These are phyloP conservation scores for Chlamydomonas eustigma DNA, from an alignment of 139 green algal genomes.

Conservation along the genomic window DNA sequence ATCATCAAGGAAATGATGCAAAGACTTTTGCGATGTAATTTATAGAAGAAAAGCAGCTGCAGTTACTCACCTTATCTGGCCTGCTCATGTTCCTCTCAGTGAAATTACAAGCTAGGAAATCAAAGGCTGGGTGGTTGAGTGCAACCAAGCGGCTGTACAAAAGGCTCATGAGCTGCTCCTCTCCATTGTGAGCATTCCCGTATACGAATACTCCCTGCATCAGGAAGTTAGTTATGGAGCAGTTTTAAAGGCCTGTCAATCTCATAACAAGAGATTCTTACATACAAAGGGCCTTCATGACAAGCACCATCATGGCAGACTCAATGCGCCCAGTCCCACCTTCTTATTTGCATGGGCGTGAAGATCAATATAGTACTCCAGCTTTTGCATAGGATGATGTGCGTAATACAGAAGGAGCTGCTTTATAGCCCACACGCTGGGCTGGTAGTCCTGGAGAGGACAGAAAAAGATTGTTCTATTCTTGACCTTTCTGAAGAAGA, in stretches of 20 bases:
- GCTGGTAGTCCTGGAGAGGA: conserved; percentile 38
- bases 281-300: neutral
- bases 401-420: conserved; percentile 27
- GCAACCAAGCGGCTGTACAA: conserved; percentile 20
- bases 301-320: neutral
- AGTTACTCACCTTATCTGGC: conserved; percentile 11
- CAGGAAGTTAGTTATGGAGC: too few species aligned
- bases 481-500: too few species aligned
- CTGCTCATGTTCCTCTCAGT: conserved; percentile 56
- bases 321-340: neutral
- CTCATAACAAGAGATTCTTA: neutral
- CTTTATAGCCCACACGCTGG: conserved; percentile 47
- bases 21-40: too few species aligned
- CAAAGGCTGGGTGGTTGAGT: conserved; percentile 1
- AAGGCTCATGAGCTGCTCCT: conserved; percentile 31
- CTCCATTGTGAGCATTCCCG: conserved; percentile 44
- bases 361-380: conserved; percentile 61
- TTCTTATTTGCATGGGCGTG: conserved; percentile 64
- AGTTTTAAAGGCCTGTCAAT: too few species aligned
- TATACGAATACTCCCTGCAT: conserved; percentile 52
- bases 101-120: conserved; percentile 50
- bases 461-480: too few species aligned
- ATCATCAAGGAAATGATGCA: too few species aligned
- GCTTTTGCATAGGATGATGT: conserved; percentile 21
- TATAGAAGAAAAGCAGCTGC: too few species aligned